Percentiles rank a stretch among this genome's conserved stretches.
Conservation (phyloP, 2,329 filamentous ascomycete genomes). For the Pyrenophora teres region DNA sequence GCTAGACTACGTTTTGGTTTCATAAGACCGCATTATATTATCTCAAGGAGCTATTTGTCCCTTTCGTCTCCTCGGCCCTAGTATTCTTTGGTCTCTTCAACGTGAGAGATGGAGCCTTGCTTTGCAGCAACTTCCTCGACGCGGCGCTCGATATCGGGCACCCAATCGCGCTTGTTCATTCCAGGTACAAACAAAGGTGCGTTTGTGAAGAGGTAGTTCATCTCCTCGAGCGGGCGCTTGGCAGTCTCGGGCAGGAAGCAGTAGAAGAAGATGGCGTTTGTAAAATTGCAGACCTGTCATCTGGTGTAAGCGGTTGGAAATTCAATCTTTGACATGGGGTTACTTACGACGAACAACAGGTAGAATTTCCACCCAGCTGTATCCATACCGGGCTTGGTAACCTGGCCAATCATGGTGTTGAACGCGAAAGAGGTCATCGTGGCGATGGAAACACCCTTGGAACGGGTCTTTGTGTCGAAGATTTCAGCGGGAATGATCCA, state of each 20-base stretch:
- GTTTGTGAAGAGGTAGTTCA: constrained; percentile 69
- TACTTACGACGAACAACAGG: constrained; percentile 61
- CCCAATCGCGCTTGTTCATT: constrained; percentile 59
- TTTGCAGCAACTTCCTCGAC: constrained; percentile 63
- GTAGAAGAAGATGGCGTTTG: constrained; percentile 71
- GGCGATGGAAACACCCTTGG: constrained; percentile 75
- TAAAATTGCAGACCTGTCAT: constrained; percentile 66
- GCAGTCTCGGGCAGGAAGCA: constrained; percentile 69
- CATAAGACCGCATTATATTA: too few relatives aligned
- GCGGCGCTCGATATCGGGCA: constrained; percentile 63
- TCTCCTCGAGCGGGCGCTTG: constrained; percentile 68
- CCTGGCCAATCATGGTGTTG: constrained; percentile 75
- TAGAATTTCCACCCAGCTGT: constrained; percentile 62
- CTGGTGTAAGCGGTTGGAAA: not conserved
- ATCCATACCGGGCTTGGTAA: constrained; percentile 65
- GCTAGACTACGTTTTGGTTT: too few relatives aligned
- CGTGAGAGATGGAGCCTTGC: constrained; percentile 33
- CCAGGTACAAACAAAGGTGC: constrained; percentile 67
- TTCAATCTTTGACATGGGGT: not conserved
- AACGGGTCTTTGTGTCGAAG: constrained; percentile 75
- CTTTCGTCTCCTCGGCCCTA: not conserved
- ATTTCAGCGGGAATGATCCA: constrained; percentile 72
- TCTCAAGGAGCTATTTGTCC: too few relatives aligned
- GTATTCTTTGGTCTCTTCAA: constrained; percentile 11
- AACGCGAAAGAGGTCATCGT: constrained; percentile 76